phyloP scores from a whole-genome alignment of 2,329 filamentous ascomycete species.

The Neocucurbitaria cava region DNA sequence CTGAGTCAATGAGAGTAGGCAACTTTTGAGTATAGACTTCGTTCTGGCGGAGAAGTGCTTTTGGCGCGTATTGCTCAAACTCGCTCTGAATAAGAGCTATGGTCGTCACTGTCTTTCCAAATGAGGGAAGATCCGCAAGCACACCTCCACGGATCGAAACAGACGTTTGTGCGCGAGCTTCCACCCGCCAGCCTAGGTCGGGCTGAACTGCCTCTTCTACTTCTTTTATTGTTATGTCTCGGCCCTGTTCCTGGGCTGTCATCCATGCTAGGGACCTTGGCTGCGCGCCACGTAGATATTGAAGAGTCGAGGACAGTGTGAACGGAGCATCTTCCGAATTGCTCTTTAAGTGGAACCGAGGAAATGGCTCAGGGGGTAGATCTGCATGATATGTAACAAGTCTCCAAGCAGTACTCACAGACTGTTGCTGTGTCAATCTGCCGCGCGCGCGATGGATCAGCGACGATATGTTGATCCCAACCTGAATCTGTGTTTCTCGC shows the following conservation, averaged over 20 bases:
- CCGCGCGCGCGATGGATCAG: conserved; percentile 54
- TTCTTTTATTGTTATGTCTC: conserved; percentile 52
- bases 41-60: conserved; percentile 22
- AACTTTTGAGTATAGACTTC: background rate
- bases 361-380: conserved; percentile 40
- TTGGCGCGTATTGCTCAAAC: conserved; percentile 29
- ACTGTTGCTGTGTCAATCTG: conserved; percentile 31
- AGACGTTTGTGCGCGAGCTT: conserved; percentile 58
- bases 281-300: conserved; percentile 60
- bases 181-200: conserved; percentile 63
- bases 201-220: conserved; percentile 62
- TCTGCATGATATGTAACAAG: conserved; percentile 56
- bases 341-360: conserved; percentile 51
- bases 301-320: conserved; percentile 41
- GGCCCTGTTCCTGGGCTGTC: conserved; percentile 58
- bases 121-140: conserved; percentile 69
- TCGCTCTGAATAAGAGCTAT: conserved; percentile 63
- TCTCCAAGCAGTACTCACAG: conserved; percentile 51
- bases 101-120: conserved; percentile 70
- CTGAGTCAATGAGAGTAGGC: conserved; percentile 51
- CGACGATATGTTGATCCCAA: conserved; percentile 52
- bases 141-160: conserved; percentile 63
- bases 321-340: conserved; percentile 46
- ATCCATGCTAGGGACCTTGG: conserved; percentile 66
- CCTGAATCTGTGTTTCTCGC: conserved; percentile 44